Evolutionary conservation across 1,139 yeast genomes (phyloP).

Genomic region (Yarrowia galli): DNA sequence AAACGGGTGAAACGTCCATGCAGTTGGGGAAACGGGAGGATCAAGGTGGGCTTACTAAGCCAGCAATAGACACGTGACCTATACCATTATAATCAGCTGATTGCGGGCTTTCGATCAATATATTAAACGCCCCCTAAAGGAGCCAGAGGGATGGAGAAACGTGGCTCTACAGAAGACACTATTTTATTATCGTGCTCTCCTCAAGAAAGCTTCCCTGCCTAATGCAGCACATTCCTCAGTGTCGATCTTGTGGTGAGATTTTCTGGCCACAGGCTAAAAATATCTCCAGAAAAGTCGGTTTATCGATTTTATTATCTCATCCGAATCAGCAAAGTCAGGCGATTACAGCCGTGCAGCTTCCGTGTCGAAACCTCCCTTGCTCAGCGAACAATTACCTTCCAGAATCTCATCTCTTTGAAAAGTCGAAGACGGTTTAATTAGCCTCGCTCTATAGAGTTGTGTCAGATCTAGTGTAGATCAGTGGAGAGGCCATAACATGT

Average conservation of each 20-base stretch:
- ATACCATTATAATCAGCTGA: neutral
- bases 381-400: too few species aligned
- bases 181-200: too few species aligned
- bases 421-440: neutral
- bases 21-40: neutral
- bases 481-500: constrained; percentile 11
- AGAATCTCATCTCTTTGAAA: too few species aligned
- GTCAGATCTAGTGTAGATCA: constrained; percentile 27
- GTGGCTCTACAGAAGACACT: neutral
- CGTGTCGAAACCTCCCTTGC: neutral
- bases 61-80: neutral
- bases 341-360: neutral
- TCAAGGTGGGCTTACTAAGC: neutral
- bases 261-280: too few species aligned
- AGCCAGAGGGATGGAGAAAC: neutral
- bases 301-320: neutral
- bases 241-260: constrained; percentile 2
- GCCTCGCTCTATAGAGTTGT: constrained; percentile 7
- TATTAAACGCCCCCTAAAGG: neutral
- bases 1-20: neutral
- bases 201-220: constrained; percentile 4
- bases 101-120: neutral
- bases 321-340: neutral
- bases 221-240: constrained; percentile 11
- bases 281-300: neutral